phyloP scores from a whole-genome alignment of 257 asterid species.

The Handroanthus guayacan region DNA sequence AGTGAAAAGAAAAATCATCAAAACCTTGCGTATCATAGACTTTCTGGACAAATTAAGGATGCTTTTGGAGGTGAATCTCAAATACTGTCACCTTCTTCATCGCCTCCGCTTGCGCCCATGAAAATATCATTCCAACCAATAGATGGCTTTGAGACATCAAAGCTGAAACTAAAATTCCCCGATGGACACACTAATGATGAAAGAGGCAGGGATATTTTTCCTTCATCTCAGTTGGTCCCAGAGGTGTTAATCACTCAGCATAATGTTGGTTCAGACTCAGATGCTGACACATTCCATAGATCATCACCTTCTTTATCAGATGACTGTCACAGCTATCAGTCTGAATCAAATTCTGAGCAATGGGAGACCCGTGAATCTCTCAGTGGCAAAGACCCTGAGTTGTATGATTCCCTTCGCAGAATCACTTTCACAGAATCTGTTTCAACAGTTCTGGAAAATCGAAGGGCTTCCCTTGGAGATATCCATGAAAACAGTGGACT shows the following conservation, averaged over 20 bases:
- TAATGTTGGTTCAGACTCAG: slow-evolving; percentile 58
- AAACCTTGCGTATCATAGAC: slow-evolving; percentile 38
- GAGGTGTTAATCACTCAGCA: slow-evolving; percentile 46
- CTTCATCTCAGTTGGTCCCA: slow-evolving; percentile 75
- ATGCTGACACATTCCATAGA: slow-evolving; percentile 66
- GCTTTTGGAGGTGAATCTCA: slow-evolving; percentile 46
- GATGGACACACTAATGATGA: slow-evolving; percentile 46
- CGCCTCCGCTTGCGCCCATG: slow-evolving; percentile 77
- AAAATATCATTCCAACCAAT: slow-evolving; percentile 68
- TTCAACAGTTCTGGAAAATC: slow-evolving; percentile 41
- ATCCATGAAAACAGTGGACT: slow-evolving; percentile 25
- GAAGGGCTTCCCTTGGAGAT: slow-evolving; percentile 39
- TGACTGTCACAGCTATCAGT: slow-evolving; percentile 56
- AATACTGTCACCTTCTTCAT: slow-evolving; percentile 57
- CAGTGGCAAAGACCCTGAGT: slow-evolving; percentile 47
- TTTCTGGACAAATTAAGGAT: slow-evolving; percentile 45
- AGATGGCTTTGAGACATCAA: slow-evolving; percentile 55
- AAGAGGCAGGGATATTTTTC: slow-evolving; percentile 50
- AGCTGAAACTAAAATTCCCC: slow-evolving; percentile 59
- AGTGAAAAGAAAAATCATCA: slow-evolving; percentile 41
- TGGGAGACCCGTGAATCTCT: slow-evolving; percentile 64
- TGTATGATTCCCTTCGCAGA: slow-evolving; percentile 53
- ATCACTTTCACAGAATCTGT: slow-evolving; percentile 52
- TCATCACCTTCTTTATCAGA: slow-evolving; percentile 61
- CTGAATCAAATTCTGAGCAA: slow-evolving; percentile 66